phyloP scores from a whole-genome alignment of 192 early-diverging fungal genomes.

The Rhizophagus prolifer region DNA sequence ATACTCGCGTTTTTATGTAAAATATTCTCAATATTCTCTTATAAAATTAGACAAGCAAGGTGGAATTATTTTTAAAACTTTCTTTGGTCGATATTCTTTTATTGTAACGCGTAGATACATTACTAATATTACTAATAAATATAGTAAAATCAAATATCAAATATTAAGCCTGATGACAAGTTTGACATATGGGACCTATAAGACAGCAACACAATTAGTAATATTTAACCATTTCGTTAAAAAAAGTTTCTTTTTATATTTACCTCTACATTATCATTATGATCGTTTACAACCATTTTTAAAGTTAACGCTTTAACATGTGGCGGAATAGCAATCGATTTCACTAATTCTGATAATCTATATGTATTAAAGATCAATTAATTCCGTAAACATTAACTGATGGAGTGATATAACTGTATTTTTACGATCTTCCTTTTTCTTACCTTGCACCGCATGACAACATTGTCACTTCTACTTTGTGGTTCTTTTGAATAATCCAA shows the following conservation, averaged over 20 bases:
- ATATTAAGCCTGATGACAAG: constrained; percentile 33
- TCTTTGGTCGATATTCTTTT: too few species aligned
- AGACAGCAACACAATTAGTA: constrained; percentile 4
- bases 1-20: too few species aligned
- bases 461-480: constrained; percentile 91
- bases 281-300: constrained; percentile 86
- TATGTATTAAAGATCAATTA: constrained; percentile 1
- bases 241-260: constrained; percentile 33
- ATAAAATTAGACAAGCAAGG: too few species aligned
- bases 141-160: too few species aligned
- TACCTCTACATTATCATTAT: constrained; percentile 81
- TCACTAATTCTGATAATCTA: constrained; percentile 72
- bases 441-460: constrained; percentile 83
- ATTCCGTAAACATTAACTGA: background rate
- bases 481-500: constrained; percentile 81
- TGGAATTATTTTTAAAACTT: too few species aligned
- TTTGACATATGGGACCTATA: constrained; percentile 48
- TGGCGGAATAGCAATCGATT: constrained; percentile 73
- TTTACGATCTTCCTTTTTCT: too few species aligned
- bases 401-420: too few species aligned
- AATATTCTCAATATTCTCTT: too few species aligned
- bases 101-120: too few species aligned
- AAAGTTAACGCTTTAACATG: constrained; percentile 86
- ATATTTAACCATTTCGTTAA: background rate
- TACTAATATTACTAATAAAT: too few species aligned